These are phyloP conservation scores for Kluyveromyces marxianus DNA, from an alignment of 1,139 yeast genomes.

Conservation along the genomic window DNA sequence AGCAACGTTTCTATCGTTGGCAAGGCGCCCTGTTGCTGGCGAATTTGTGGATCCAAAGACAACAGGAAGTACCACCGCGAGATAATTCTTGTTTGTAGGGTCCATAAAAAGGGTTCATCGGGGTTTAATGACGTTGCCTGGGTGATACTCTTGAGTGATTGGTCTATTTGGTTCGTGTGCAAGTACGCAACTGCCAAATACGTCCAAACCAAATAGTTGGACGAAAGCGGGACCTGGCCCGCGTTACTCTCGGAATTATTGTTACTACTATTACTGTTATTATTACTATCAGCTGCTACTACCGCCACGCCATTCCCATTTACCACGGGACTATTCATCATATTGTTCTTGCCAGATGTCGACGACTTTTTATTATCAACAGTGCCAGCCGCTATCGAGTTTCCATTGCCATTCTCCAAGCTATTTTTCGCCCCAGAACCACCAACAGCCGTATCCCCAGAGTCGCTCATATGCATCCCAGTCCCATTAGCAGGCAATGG, in stretches of 20 bases:
- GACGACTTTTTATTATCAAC: background rate
- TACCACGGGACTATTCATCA: no score
- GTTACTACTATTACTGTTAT: background rate
- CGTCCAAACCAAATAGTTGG: constrained; percentile 11
- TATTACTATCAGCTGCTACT: background rate
- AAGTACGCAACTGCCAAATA: constrained; percentile 9
- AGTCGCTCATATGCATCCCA: constrained; percentile 3
- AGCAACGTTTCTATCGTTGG: constrained; percentile 7
- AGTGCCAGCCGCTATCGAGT: background rate
- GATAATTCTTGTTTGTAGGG: constrained; percentile 8
- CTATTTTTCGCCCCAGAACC: background rate
- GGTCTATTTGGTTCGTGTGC: constrained; percentile 5
- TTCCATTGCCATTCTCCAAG: background rate
- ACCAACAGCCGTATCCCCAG: background rate
- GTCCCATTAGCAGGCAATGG: background rate
- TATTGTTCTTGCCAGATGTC: no score
- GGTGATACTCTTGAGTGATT: constrained; percentile 4
- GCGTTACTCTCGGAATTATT: background rate
- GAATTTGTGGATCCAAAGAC: constrained; percentile 7
- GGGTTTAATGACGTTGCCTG: constrained; percentile 5
- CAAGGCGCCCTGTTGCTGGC: constrained; percentile 3
- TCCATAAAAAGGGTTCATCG: constrained; percentile 7
- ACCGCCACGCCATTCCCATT: background rate
- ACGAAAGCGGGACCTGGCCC: background rate
- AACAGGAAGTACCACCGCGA: constrained; percentile 7